Evolutionary conservation across 306 rosid species (phyloP), one percentile per base, ranked within the genome.

Genomic region (Senna siamea): DNA sequence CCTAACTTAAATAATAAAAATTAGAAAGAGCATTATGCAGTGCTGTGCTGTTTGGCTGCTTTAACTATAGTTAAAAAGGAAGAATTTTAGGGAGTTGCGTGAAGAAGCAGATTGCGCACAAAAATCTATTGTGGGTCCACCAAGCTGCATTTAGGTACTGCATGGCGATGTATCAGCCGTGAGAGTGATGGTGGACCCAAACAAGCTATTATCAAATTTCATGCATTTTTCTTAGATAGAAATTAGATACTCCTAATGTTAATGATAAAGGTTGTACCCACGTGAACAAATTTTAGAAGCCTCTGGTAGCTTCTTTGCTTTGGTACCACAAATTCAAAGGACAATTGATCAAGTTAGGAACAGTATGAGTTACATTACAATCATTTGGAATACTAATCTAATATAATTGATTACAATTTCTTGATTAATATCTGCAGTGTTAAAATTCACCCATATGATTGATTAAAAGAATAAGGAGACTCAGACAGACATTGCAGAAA

Each of bases 91-190:
- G 30, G 30, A 26, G 30, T 26, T 20, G 15, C 40, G 61, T 22
- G 61, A 53, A 5, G 34, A 3, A 23, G 61, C 35, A 34, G 30
- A 17, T 7, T 10, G 30, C 5, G 48, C 28, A 6, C 10, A 7
- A 62, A 18, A 18, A 62, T 37, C 23, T 51, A 23, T 4, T n/a
- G 20, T 0, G 52, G 64, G 57, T 52, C 75, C 52, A 35, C 53
- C 64, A 53, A 22, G 32, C 38, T 53, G 52, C 38, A 37, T 38
- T 20, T 19, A 22, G 75, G 62, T 68, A 7, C 51, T 47, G 56
- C 26, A 0, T 43, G 38, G 44, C 17, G 35, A 7, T 30, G 14
- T 38, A 63, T 65, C 57, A 9, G 54, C 62, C 50, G 20, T 0
- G 70, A 35, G 7, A 7, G 11, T 23, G 35, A 11, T 44, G 50